Conservation (phyloP, 768 basidiomycete species). For the Boletus insuetus region DNA sequence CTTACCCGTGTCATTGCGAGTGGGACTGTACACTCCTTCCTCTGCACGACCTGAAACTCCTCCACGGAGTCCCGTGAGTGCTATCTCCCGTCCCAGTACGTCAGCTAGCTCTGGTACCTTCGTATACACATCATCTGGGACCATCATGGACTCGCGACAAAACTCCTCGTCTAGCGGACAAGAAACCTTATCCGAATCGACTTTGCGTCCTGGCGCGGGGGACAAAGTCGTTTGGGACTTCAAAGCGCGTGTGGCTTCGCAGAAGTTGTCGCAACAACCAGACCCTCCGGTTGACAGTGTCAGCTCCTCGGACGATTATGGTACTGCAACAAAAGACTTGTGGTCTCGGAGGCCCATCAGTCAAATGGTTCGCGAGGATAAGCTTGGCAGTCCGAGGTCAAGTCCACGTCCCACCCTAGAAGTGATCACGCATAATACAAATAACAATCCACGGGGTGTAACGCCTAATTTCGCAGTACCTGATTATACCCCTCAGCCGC, state of each 20-base stretch:
- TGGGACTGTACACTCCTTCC: constrained; percentile 25
- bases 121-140: constrained; percentile 28
- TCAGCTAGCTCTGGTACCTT: constrained; percentile 31
- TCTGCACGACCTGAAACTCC: constrained; percentile 43
- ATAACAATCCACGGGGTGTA: constrained; percentile 12
- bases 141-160: constrained; percentile 24
- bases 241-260: constrained; percentile 17
- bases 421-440: constrained; percentile 26
- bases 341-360: constrained; percentile 34
- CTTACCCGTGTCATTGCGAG: constrained; percentile 27
- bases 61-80: constrained; percentile 62
- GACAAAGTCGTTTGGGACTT: constrained; percentile 32
- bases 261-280: constrained; percentile 15
- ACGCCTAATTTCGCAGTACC: constrained; percentile 21
- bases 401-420: constrained; percentile 31
- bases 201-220: constrained; percentile 31
- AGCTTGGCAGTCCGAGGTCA: constrained; percentile 12
- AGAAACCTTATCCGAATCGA: constrained; percentile 33
- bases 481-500: constrained; percentile 14
- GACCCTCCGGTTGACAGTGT: constrained; percentile 20
- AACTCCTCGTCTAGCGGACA: constrained; percentile 30
- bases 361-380: constrained; percentile 25
- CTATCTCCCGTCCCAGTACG: constrained; percentile 42
- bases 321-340: constrained; percentile 28
- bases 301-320: constrained; percentile 28